phyloP scores from a whole-genome alignment of 1,139 yeast species.

The Hemisphaericaspora xylofermentans region DNA sequence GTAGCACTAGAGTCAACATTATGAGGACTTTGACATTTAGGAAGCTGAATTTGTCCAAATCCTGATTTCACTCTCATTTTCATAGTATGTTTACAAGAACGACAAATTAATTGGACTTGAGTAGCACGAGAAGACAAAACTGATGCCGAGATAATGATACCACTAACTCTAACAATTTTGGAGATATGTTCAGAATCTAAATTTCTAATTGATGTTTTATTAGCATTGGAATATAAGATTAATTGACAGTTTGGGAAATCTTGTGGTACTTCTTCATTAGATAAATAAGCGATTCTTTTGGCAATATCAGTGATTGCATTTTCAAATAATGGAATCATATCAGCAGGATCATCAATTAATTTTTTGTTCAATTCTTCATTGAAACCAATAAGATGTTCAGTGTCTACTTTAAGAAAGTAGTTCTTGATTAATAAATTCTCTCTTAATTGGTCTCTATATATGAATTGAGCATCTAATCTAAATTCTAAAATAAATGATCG shows the following conservation, averaged over 20 bases:
- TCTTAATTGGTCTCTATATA: constrained; percentile 89
- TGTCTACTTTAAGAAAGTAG: constrained; percentile 70
- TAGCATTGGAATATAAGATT: constrained; percentile 71
- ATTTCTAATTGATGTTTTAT: constrained; percentile 72
- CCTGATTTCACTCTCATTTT: constrained; percentile 67
- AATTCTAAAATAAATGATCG: constrained; percentile 82
- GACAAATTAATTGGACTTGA: constrained; percentile 78
- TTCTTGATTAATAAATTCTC: constrained; percentile 80
- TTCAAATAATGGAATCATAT: constrained; percentile 86
- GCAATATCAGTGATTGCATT: constrained; percentile 90
- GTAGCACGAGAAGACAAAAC: constrained; percentile 89
- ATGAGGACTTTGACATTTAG: constrained; percentile 71
- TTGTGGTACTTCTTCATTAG: constrained; percentile 53
- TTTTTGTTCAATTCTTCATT: constrained; percentile 87
- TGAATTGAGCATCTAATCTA: constrained; percentile 75
- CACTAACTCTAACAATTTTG: constrained; percentile 86
- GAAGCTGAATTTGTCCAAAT: constrained; percentile 77
- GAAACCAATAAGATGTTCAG: constrained; percentile 83
- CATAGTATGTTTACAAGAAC: constrained; percentile 81
- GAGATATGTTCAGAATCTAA: constrained; percentile 87
- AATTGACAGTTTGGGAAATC: constrained; percentile 82
- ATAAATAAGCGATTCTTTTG: constrained; percentile 66
- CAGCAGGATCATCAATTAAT: constrained; percentile 83
- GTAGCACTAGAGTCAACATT: constrained; percentile 34
- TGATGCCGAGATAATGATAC: constrained; percentile 89